Evolutionary conservation across 768 basidiomycete genomes (phyloP), one percentile per base, ranked within the genome.

Genomic region (Xerocomus brunneocitrinus): DNA sequence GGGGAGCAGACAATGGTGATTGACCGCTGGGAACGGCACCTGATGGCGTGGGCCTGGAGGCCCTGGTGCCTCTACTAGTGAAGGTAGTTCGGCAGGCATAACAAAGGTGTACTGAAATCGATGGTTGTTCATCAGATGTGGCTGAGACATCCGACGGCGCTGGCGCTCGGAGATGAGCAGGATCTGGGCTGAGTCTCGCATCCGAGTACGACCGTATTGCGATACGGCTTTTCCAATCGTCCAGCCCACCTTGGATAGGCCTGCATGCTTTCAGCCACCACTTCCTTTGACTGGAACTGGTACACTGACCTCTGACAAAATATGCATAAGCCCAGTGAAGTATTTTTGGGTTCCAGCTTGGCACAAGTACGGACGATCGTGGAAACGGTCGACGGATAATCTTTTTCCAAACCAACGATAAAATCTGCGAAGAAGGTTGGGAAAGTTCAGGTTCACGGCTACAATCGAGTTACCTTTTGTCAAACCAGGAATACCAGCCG

Each of bases 341-440:
- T 73, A 49, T 78, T 68, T 64, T 87, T 91, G 0, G 91, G 82
- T 8, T 82, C 77, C 27, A 93, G 69, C 68, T 93, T 93, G 5
- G 77, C 83, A 61, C 87, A 89, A 1, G 91, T 92, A 34, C 87
- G 80, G 24, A 83, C 83, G 47, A 93, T 87, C 0, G 91, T 83
- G 8, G 89, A 91, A 10, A 92, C 91, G 0, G 91, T 93, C 0
- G 90, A 89, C 4, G 91, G 91, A 65, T 87, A 93, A 65, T 91
- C 84, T 47, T 78, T 81, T 68, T 93, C 91, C 28, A 93, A 65
- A 3, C 89, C 85, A 19, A 86, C 69, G 52, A 93, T 88, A 60
- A 92, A 93, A 65, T 85, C 91, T 91, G 52, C 10, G 10, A 35
- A 45, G 8, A 22, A 44, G 24, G 47, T 50, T 34, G 50, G 16